Evolutionary conservation across 208 protist genomes (phyloP), one percentile per base, ranked within the genome.

Genomic region (Crithidia brevicula): DNA sequence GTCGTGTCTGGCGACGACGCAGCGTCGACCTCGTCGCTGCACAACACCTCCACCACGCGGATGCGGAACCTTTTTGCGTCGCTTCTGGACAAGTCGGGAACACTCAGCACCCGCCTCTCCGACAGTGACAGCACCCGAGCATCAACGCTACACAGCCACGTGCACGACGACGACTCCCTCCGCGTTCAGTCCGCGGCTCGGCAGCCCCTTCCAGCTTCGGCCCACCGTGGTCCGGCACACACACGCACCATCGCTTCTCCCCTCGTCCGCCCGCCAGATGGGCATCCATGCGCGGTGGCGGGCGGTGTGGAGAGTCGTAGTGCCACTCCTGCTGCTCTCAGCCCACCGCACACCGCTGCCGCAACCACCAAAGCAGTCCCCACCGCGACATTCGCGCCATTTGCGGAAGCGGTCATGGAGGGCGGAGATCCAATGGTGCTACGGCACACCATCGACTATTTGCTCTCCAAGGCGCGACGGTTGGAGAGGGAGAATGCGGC

Each of bases 381-480:
- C n/a, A n/a, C n/a, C n/a, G n/a, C n/a, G n/a, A n/a, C 30, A 31
- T 31, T 23, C 1, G 64, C 22, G n/a, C 56, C 71, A 4, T 51
- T 52, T 20, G 25, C 52, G 11, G 62, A 59, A 10, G 71, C 61
- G 2, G 63, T 62, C 9, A 20, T 49, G 43, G 53, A 62, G 43
- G 60, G 65, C 36, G 72, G 72, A 1, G 66, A 73, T 28, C 66
- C 73, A 3, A 22, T 79, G 25, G 73, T 65, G 58, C 49, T 79
- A 59, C 62, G 58, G 8, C 65, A 64, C 40, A 65, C 54, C 2
- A 61, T 80, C 20, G 67, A 75, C 42, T 75, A 75, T 34, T 50
- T 80, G 23, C 58, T 69, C 11, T 9, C 20, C 0, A 80, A 80
- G 67, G 62, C 62, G 25, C 47, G 38, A 3, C 74, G 74, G 23